A percentile compares a stretch with the other conserved stretches of the same genome.
phyloP scores from a whole-genome alignment of 2,329 filamentous ascomycete genomes.

The Diaporthe helianthi region DNA sequence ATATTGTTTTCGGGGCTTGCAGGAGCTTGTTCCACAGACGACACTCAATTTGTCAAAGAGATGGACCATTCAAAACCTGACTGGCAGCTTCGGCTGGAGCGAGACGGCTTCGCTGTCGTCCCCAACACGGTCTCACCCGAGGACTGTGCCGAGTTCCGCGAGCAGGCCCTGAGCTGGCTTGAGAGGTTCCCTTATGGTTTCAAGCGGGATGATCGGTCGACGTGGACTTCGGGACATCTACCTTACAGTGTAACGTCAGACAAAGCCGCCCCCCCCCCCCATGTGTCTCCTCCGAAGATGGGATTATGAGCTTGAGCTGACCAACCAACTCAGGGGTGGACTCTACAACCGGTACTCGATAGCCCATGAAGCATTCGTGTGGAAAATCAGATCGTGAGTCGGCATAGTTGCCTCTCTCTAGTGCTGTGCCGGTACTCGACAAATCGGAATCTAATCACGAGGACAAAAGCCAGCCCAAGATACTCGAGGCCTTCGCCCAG shows the following conservation, averaged over 20 bases:
- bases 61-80: conserved; percentile 12
- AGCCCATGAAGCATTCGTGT: conserved; percentile 28
- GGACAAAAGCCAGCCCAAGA: conserved; percentile 20
- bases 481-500: conserved; percentile 25
- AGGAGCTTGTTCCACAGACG: not conserved
- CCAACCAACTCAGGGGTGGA: not conserved
- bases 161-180: conserved; percentile 28
- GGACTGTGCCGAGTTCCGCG: conserved; percentile 28
- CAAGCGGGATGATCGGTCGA: conserved; percentile 27
- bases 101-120: conserved; percentile 30
- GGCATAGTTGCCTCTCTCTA: too few species aligned
- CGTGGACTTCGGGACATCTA: conserved; percentile 27
- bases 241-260: conserved; percentile 29
- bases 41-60: too few species aligned
- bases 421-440: too few species aligned
- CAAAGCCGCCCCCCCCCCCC: not conserved
- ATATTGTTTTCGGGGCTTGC: not conserved
- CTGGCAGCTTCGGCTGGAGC: conserved; percentile 24
- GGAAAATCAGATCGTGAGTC: conserved; percentile 31
- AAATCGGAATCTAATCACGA: not conserved
- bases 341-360: conserved; percentile 30
- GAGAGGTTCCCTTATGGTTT: conserved; percentile 31
- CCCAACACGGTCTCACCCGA: conserved; percentile 3
- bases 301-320: not conserved
- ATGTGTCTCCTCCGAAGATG: too few species aligned